phyloP scores from a whole-genome alignment of 208 protist species.

The Trypanosoma avium region DNA sequence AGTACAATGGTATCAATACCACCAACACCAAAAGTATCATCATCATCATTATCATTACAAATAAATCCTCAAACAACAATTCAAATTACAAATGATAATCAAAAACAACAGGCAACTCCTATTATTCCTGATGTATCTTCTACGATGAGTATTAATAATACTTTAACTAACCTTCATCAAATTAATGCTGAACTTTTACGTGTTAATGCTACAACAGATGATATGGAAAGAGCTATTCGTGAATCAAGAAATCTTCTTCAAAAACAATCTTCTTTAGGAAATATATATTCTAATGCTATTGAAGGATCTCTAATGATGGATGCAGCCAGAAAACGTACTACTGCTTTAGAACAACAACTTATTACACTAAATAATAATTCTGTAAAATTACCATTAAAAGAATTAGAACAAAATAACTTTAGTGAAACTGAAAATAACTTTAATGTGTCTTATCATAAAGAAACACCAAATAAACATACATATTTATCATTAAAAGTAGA shows the following conservation, averaged over 20 bases:
- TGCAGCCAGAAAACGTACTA: constrained; percentile 52
- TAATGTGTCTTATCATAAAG: too few relatives aligned
- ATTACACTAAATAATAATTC: constrained; percentile 23
- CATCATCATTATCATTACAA: neutral
- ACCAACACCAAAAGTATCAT: neutral
- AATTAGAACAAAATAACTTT: neutral
- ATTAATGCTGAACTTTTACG: constrained; percentile 64
- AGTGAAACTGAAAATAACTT: neutral
- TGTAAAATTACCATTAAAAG: neutral
- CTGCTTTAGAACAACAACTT: constrained; percentile 62
- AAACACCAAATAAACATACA: neutral
- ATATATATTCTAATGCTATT: constrained; percentile 36
- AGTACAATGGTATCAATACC: constrained; percentile 11
- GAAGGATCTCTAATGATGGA: constrained; percentile 58
- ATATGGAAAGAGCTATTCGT: constrained; percentile 75
- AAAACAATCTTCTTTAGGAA: constrained; percentile 47
- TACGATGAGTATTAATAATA: constrained; percentile 41
- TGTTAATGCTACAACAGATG: constrained; percentile 61
- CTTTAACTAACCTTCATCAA: constrained; percentile 50
- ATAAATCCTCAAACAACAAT: neutral
- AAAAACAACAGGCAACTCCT: too few relatives aligned
- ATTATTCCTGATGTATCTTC: constrained; percentile 13
- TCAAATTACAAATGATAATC: too few relatives aligned
- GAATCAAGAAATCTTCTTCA: constrained; percentile 62
- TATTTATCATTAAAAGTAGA: constrained; percentile 1